Percentiles rank a stretch among this genome's conserved stretches.
Evolutionary conservation across 495 filamentous ascomycete genomes (phyloP).

Genomic region (Halenospora varia): DNA sequence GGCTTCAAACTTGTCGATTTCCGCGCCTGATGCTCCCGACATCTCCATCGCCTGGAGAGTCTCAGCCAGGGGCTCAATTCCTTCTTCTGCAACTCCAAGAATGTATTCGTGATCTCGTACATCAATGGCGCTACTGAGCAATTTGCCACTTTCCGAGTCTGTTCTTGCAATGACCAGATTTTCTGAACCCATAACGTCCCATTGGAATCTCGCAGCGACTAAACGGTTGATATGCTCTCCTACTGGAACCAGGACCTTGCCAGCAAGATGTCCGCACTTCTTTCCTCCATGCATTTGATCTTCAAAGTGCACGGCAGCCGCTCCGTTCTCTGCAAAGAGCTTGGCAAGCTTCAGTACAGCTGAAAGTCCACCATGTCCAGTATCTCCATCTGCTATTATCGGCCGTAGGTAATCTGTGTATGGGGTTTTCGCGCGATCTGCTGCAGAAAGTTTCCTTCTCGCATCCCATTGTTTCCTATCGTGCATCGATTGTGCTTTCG

Average conservation of each 20-base stretch:
- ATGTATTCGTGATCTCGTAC: slow-evolving; percentile 96
- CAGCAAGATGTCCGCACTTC: slow-evolving; percentile 96
- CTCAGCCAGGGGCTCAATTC: slow-evolving; percentile 75
- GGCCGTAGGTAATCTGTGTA: slow-evolving; percentile 91
- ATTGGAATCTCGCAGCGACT: slow-evolving; percentile 88
- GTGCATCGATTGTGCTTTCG: slow-evolving; percentile 95
- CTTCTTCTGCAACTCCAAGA: slow-evolving; percentile 70
- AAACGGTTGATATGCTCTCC: slow-evolving; percentile 96
- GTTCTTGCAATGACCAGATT: slow-evolving; percentile 93
- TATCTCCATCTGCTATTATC: slow-evolving; percentile 97
- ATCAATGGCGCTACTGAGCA: slow-evolving; percentile 88
- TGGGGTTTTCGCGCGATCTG: slow-evolving; percentile 66
- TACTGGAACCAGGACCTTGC: slow-evolving; percentile 92
- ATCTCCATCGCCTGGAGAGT: slow-evolving; percentile 87
- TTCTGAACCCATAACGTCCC: slow-evolving; percentile 95
- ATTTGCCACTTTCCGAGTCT: slow-evolving; percentile 87
- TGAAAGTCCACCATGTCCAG: slow-evolving; percentile 85
- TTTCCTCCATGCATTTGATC: slow-evolving; percentile 97
- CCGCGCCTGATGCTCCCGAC: slow-evolving; percentile 64
- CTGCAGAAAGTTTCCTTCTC: slow-evolving; percentile 68
- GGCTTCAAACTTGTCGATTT: slow-evolving; percentile 85
- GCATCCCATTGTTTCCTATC: slow-evolving; percentile 93
- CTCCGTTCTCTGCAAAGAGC: slow-evolving; percentile 97
- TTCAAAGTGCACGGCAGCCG: slow-evolving; percentile 95
- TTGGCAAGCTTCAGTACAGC: slow-evolving; percentile 96